Conservation (phyloP, 176 grass and related monocot species). For the Musa troglodytarum region DNA sequence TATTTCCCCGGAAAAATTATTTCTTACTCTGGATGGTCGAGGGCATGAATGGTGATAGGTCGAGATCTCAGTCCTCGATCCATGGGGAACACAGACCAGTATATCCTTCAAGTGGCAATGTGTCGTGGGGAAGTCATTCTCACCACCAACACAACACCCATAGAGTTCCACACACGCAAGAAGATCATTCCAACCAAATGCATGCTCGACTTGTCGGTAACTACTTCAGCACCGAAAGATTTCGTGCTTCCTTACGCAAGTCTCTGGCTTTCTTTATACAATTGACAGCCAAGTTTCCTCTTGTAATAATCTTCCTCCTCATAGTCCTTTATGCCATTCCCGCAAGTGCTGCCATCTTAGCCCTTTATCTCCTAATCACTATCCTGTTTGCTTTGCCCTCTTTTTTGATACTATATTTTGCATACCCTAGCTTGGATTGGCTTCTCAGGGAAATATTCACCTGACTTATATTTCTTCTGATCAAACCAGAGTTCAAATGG, state of each 20-base stretch:
- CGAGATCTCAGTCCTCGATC: conserved; percentile 21
- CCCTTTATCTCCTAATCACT: conserved; percentile 17
- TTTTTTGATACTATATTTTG: conserved; percentile 71
- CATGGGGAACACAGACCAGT: conserved; percentile 13
- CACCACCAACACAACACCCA: conserved; percentile 15
- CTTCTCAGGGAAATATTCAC: conserved; percentile 65
- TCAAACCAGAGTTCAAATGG: too few relatives aligned
- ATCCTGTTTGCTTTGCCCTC: conserved; percentile 22
- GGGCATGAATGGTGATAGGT: conserved; percentile 48
- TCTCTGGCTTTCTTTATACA: conserved; percentile 50
- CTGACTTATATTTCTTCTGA: conserved; percentile 22
- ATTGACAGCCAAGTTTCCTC: conserved; percentile 54
- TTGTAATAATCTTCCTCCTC: conserved; percentile 77
- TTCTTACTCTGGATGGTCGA: conserved; percentile 27
- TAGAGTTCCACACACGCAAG: too few relatives aligned
- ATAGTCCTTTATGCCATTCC: conserved; percentile 27
- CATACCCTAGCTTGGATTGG: conserved; percentile 67
- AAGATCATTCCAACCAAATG: too few relatives aligned
- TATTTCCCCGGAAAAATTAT: conserved; percentile 70
- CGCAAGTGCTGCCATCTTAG: neutral
- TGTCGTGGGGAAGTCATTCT: neutral
- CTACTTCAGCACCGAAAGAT: conserved; percentile 41
- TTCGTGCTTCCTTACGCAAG: conserved; percentile 46
- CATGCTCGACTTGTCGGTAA: conserved; percentile 15
- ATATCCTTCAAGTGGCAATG: neutral